Conservation (phyloP, 179 eudicot species). For the Amaranthus tricolor region DNA sequence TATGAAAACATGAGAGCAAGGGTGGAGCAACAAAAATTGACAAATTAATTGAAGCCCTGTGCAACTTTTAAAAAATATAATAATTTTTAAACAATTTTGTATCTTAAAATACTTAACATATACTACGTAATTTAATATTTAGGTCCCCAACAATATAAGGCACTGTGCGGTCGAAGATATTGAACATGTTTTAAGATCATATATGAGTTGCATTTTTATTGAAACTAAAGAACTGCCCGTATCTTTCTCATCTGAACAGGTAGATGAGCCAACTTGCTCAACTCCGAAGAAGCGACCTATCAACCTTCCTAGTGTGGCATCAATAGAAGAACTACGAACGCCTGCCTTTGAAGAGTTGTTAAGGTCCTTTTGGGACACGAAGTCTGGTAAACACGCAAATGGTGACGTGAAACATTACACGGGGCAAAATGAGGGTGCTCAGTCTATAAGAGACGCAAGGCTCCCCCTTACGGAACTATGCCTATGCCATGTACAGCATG, state of each 20-base stretch:
- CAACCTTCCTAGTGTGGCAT: slow-evolving; percentile 67
- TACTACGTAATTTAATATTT: no score
- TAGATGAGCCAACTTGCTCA: slow-evolving; percentile 97
- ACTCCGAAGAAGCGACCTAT: slow-evolving; percentile 80
- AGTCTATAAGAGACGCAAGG: slow-evolving; percentile 60
- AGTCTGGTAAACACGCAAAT: slow-evolving; percentile 66
- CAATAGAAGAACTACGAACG: slow-evolving; percentile 91
- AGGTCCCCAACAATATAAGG: no score
- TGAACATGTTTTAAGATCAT: no score
- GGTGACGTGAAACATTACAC: slow-evolving; percentile 67
- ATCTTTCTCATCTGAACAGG: slow-evolving; percentile 36
- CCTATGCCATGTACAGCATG: slow-evolving; percentile 38
- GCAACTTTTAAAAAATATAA: no score
- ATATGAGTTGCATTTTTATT: not conserved
- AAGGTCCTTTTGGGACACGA: slow-evolving; percentile 76
- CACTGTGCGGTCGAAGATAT: no score
- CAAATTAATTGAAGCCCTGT: no score
- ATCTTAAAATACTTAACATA: no score
- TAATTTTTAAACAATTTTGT: no score
- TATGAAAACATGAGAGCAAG: no score
- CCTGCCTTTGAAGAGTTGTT: slow-evolving; percentile 85
- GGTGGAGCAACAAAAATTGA: no score
- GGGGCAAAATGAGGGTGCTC: slow-evolving; percentile 42
- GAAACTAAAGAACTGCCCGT: not conserved
- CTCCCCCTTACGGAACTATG: slow-evolving; percentile 56